These are phyloP conservation scores for Rhodomyrtus tomentosa DNA, from an alignment of 345 rosid species.

Conservation along the genomic window DNA sequence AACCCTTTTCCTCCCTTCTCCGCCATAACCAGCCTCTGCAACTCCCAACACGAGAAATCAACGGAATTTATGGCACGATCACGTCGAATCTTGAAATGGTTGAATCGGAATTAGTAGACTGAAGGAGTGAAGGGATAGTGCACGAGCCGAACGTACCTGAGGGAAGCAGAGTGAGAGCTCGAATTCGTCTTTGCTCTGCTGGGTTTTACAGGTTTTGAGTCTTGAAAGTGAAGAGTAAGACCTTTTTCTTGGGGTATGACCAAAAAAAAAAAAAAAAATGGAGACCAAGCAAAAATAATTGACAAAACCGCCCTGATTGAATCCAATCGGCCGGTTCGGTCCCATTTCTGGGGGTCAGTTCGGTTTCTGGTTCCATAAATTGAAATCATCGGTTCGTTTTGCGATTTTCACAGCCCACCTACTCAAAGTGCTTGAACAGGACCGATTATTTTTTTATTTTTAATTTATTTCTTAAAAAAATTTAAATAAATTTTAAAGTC, in stretches of 20 bases:
- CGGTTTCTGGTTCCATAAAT: no score
- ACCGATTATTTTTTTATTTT: no score
- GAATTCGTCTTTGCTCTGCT: neutral
- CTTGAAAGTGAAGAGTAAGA: neutral
- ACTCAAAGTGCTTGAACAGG: no score
- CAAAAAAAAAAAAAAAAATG: no score
- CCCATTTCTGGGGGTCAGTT: no score
- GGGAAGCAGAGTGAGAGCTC: neutral
- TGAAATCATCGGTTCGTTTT: no score
- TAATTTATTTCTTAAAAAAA: no score
- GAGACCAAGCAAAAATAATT: no score
- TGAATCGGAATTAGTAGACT: neutral
- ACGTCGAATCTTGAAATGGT: neutral
- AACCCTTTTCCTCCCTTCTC: constrained; percentile 76
- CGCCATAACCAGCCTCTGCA: constrained; percentile 9
- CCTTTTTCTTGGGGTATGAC: neutral
- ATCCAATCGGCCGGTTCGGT: no score
- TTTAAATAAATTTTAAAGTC: no score
- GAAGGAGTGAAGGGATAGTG: neutral
- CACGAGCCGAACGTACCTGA: neutral
- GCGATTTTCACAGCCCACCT: no score
- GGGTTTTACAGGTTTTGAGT: neutral
- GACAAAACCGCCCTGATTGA: no score
- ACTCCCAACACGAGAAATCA: neutral
- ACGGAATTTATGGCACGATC: neutral